Evolutionary conservation across 305 asterid genomes (phyloP).

Genomic region (Galium porrigens): DNA sequence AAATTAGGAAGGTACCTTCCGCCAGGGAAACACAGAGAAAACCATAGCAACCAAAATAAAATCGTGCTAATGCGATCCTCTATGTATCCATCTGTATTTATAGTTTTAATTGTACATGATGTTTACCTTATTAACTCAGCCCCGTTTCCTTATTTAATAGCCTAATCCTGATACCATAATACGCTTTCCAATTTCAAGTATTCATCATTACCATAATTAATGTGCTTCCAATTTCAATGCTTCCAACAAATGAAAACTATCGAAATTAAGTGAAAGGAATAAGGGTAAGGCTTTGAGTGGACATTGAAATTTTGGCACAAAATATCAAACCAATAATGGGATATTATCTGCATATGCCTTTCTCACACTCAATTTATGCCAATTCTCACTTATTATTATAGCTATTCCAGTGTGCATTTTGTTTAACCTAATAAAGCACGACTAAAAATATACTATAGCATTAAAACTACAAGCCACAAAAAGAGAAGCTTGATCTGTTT

Average conservation of each 20-base stretch:
- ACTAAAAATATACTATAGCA: not conserved
- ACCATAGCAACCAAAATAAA: not conserved
- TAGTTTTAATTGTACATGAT: not conserved
- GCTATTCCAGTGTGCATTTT: no score
- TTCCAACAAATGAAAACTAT: not conserved
- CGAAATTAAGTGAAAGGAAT: not conserved
- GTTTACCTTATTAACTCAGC: no score
- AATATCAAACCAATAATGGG: not conserved
- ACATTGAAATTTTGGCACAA: slow-evolving; percentile 2
- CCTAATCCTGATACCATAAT: no score
- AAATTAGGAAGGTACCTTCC: not conserved
- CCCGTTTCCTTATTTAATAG: not conserved
- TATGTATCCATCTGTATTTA: not conserved
- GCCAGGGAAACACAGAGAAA: not conserved
- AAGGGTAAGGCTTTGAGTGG: slow-evolving; percentile 9
- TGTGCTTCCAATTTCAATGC: not conserved
- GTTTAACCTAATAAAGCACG: no score
- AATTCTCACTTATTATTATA: no score
- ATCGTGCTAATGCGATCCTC: no score
- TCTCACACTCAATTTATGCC: not conserved
- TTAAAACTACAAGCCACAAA: not conserved
- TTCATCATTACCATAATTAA: no score
- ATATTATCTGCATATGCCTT: slow-evolving; percentile 8
- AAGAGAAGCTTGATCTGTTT: not conserved
- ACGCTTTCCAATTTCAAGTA: no score